phyloP scores from a whole-genome alignment of 164 flowering plant genomes.

The Stephania yunnanensis region DNA sequence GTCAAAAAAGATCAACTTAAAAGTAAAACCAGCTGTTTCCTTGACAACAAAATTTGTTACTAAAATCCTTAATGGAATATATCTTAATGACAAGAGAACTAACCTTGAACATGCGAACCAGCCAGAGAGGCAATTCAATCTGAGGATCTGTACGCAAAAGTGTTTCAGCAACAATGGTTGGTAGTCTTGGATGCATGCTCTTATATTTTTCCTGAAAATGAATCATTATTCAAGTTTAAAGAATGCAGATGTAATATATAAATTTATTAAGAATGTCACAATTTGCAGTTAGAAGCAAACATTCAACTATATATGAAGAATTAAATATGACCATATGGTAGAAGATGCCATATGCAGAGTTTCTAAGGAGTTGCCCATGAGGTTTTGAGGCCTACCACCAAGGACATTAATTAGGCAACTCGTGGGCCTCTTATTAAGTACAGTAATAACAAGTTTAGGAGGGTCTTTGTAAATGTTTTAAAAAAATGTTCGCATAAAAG shows the following conservation, averaged over 20 bases:
- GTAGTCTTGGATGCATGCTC: slow-evolving; percentile 62
- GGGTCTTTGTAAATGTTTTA: no score
- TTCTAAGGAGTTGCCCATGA: no score
- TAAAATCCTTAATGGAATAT: neutral
- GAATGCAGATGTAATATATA: neutral
- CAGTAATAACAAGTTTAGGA: no score
- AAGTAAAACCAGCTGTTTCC: neutral
- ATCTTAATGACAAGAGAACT: neutral
- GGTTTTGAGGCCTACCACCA: no score
- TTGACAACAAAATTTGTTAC: neutral
- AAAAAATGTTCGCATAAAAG: no score
- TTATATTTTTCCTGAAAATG: slow-evolving; percentile 65
- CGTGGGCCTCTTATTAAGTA: no score
- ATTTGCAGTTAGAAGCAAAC: no score
- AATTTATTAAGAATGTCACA: no score
- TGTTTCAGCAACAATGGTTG: slow-evolving; percentile 81
- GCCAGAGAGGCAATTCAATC: slow-evolving; percentile 92
- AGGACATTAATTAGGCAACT: no score
- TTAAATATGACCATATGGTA: no score
- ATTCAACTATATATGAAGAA: no score
- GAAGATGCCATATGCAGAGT: no score
- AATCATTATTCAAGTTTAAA: neutral
- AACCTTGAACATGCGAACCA: slow-evolving; percentile 91
- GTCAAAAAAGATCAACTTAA: neutral
- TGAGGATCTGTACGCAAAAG: slow-evolving; percentile 73